Conservation (phyloP, 2,329 filamentous ascomycete species). For the Grosmannia penicillata region DNA sequence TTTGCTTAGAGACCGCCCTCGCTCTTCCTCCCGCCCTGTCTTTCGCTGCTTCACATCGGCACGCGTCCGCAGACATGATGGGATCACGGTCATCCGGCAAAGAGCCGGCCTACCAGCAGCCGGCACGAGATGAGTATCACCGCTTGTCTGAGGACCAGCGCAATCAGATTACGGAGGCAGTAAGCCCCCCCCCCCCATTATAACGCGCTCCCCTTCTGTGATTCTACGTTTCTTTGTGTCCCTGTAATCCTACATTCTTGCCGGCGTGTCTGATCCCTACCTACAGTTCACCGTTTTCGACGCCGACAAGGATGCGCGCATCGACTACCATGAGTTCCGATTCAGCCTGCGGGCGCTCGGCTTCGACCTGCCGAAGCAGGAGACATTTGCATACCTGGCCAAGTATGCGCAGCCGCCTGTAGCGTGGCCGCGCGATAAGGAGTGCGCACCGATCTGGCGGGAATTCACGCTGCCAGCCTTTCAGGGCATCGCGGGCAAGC, state of each 20-base stretch:
- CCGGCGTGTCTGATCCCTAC: too few species aligned
- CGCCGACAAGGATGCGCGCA: slow-evolving; percentile 82
- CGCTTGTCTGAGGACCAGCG: slow-evolving; percentile 70
- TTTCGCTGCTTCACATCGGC: neutral
- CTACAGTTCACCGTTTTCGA: slow-evolving; percentile 87
- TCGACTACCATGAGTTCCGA: slow-evolving; percentile 97
- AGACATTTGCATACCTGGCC: slow-evolving; percentile 69
- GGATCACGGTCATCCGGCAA: slow-evolving; percentile 10
- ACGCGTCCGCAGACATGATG: too few species aligned
- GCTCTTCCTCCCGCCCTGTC: neutral
- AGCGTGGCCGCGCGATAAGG: slow-evolving; percentile 36
- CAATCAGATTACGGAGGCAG: slow-evolving; percentile 87
- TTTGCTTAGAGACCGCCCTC: too few species aligned
- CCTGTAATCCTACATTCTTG: too few species aligned
- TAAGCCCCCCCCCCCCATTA: too few species aligned
- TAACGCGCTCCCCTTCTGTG: too few species aligned
- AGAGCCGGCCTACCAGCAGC: slow-evolving; percentile 14
- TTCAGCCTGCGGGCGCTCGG: slow-evolving; percentile 91
- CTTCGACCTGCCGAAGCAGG: slow-evolving; percentile 77
- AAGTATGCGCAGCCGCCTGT: slow-evolving; percentile 62
- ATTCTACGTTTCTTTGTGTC: too few species aligned
- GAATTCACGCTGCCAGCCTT: slow-evolving; percentile 60
- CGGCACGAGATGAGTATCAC: slow-evolving; percentile 20
- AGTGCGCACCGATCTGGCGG: slow-evolving; percentile 50
- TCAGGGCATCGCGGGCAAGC: slow-evolving; percentile 60